Conservation (phyloP, 2,329 filamentous ascomycete species). For the Myriosclerotinia duriaeana region DNA sequence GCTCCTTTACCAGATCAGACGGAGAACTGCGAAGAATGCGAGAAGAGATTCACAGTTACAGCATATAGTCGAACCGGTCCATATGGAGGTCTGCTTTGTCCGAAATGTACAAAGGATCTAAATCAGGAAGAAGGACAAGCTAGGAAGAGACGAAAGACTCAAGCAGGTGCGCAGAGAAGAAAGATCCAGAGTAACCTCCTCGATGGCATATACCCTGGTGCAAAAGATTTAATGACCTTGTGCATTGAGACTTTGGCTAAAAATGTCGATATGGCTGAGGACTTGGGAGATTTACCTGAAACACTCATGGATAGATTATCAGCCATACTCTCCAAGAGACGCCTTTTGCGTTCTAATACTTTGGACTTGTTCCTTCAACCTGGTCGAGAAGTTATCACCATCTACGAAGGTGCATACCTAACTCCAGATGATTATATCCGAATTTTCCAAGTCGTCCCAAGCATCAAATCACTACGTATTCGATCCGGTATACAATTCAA, state of each 20-base stretch:
- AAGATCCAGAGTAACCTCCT: constrained; percentile 81
- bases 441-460: constrained; percentile 74
- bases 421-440: constrained; percentile 73
- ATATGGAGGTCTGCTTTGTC: constrained; percentile 82
- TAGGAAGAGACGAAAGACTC: constrained; percentile 56
- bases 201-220: constrained; percentile 68
- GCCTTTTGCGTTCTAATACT: constrained; percentile 55
- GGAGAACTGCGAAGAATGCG: constrained; percentile 82
- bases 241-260: constrained; percentile 63
- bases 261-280: constrained; percentile 62
- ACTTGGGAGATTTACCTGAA: constrained; percentile 59
- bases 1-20: constrained; percentile 64
- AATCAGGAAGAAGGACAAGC: constrained; percentile 63
- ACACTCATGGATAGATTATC: constrained; percentile 58
- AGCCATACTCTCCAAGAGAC: constrained; percentile 59
- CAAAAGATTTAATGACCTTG: constrained; percentile 65
- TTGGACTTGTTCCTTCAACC: constrained; percentile 58
- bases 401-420: constrained; percentile 64
- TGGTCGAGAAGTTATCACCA: constrained; percentile 50
- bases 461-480: constrained; percentile 68
- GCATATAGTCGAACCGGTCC: constrained; percentile 81
- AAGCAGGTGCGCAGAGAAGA: constrained; percentile 58
- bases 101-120: constrained; percentile 73
- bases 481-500: constrained; percentile 91
- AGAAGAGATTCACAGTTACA: constrained; percentile 89